Percentiles rank a stretch among this genome's conserved stretches.
Conservation (phyloP, 2,329 filamentous ascomycete species). For the Boeremia lycopersici region DNA sequence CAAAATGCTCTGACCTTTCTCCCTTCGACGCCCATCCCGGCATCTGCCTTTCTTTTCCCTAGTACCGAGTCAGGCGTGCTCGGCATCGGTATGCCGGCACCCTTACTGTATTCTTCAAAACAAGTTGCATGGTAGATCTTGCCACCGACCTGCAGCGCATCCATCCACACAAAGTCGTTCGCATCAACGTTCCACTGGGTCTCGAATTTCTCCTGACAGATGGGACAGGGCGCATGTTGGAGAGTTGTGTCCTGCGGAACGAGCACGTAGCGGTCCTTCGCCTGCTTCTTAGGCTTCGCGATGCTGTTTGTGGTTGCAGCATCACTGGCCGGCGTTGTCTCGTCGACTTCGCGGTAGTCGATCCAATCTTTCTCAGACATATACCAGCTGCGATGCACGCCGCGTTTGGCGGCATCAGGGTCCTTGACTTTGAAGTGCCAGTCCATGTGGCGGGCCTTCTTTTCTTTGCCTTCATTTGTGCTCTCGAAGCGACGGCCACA, state of each 20-base stretch:
- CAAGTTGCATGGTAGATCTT: slow-evolving; percentile 91
- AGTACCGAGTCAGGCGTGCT: slow-evolving; percentile 46
- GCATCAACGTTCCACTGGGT: slow-evolving; percentile 90
- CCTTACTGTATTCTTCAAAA: slow-evolving; percentile 67
- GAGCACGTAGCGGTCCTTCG: slow-evolving; percentile 73
- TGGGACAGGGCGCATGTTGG: slow-evolving; percentile 81
- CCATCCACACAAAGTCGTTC: slow-evolving; percentile 97
- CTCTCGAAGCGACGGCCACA: slow-evolving; percentile 86
- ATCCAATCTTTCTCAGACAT: slow-evolving; percentile 96
- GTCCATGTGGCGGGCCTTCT: slow-evolving; percentile 92
- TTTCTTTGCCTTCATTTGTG: slow-evolving; percentile 77
- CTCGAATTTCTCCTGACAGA: slow-evolving; percentile 95
- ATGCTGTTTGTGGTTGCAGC: slow-evolving; percentile 43
- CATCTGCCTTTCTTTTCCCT: slow-evolving; percentile 46
- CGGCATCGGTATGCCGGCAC: slow-evolving; percentile 37
- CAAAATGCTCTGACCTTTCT: slow-evolving; percentile 42
- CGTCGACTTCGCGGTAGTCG: slow-evolving; percentile 78
- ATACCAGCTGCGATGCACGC: slow-evolving; percentile 93
- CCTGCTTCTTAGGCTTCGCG: slow-evolving; percentile 56
- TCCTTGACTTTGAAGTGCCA: slow-evolving; percentile 98
- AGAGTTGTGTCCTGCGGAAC: slow-evolving; percentile 80
- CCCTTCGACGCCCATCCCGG: slow-evolving; percentile 28
- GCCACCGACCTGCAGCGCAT: slow-evolving; percentile 77
- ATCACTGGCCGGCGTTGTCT: slow-evolving; percentile 54
- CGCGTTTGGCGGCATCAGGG: slow-evolving; percentile 81